Percentiles rank a stretch among this genome's conserved stretches.
Evolutionary conservation across 805 yeast species (phyloP).

Genomic region (Yarrowia sp.): DNA sequence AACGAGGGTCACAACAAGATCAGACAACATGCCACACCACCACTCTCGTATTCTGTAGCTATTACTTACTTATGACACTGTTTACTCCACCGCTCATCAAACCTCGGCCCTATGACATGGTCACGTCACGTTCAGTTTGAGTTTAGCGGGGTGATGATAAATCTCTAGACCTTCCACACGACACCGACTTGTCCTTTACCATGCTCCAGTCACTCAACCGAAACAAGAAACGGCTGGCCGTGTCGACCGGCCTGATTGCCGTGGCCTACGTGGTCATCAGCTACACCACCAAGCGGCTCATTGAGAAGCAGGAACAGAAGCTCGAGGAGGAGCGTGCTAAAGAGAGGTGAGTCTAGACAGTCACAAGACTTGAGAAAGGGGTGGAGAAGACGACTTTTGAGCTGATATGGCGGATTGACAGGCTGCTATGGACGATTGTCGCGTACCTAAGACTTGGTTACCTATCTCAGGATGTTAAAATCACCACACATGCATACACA

Average conservation of each 20-base stretch:
- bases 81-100: neutral
- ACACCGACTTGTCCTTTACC: slow-evolving; percentile 18
- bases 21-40: neutral
- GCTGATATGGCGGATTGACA: too few species aligned
- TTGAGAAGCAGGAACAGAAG: slow-evolving; percentile 59
- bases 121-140: slow-evolving; percentile 39
- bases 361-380: too few species aligned
- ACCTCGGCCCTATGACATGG: slow-evolving; percentile 35
- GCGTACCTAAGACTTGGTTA: too few species aligned
- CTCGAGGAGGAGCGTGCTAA: slow-evolving; percentile 65
- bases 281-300: slow-evolving; percentile 55
- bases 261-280: slow-evolving; percentile 55
- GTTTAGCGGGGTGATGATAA: slow-evolving; percentile 37
- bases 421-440: too few species aligned
- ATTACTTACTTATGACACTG: neutral
- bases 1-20: neutral
- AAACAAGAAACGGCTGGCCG: slow-evolving; percentile 55
- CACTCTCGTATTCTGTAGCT: neutral
- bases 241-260: slow-evolving; percentile 57
- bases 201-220: slow-evolving; percentile 53
- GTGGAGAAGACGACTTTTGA: too few species aligned
- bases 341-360: slow-evolving; percentile 49
- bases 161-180: slow-evolving; percentile 17
- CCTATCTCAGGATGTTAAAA: neutral
- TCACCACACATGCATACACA: neutral